Base-by-base conservation (phyloP, 805 yeast genomes). In the Brettanomyces bruxellensis region DNA sequence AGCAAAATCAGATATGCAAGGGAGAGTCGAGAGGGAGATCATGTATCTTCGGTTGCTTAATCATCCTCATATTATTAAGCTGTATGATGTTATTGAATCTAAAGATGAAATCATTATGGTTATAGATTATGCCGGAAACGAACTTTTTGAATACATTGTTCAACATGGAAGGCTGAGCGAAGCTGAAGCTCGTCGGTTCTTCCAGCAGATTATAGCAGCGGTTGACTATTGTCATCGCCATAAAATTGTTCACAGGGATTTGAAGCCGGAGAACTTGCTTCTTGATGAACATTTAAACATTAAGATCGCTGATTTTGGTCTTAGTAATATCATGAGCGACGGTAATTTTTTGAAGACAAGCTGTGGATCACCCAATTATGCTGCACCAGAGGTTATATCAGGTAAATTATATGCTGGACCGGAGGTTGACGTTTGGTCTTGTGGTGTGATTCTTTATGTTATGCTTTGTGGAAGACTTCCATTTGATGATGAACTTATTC, bases 391-490 rank as follows among this genome's bases (percentile, higher is more conserved):
- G 66, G 97, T 90, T 28, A 90, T 90, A 48, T 80, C 90, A 50
- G 97, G 97, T 34, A 88, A 91, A 62, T 72, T 91, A 45, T 91
- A 90, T 57, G 98, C 97, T 2, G 98, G 98, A 8, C 97, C 98
- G 3, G 97, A 91, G 66, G 97, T 91, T 42, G 98, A 90, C 64
- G 96, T 90, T 46, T 90, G 98, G 98, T 85, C 95, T 0, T 86
- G 95, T 60, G 98, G 98, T 57, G 97, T 91, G 37, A 89, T 91
- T 42, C 70, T 90, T 46, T 91, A 90, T 56, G 98, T 90, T 45
- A 90, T 90, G 97, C 72, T 91, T 45, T 90, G 96, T 66, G 96
- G 98, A 37, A 73, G 97, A 56, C 73, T 90, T 56, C 98, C 98
- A 12, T 90, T 90, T 63, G 98, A 90, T 66, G 98, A 90, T 65